Base-by-base conservation (phyloP, 495 filamentous ascomycete species). In the Cladorrhinum samala region DNA sequence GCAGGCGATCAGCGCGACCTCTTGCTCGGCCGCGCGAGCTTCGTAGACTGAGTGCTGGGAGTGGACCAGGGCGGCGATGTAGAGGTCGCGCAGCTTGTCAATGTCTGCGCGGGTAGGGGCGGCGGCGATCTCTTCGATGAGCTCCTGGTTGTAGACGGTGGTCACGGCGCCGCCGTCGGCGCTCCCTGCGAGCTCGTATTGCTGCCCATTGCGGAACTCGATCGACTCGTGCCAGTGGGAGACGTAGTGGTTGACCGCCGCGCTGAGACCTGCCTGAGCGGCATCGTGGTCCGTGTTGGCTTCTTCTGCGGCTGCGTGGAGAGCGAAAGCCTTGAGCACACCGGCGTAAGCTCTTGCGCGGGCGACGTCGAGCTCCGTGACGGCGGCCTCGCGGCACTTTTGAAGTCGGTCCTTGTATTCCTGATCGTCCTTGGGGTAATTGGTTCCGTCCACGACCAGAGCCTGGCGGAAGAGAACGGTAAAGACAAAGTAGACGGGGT, bases 171-270 rank as follows among this genome's bases (percentile, higher is more conserved):
- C 63, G 9, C 55, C 57, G 43, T 63, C 60, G 9, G 53, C 38
- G 1, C 17, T 43, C 37, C 49, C 27, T 5, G 27, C 11, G 5
- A 33, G 24, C 1, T 57, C 56, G 17, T 60, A 54, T 3, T n/a
- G 45, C 0, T 23, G 43, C 23, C 51, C 56, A 21, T 65, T 57
- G 1, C 5, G 18, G n/a, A 56, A 16, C 19, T 65, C 63, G 46
- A 66, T 59, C 46, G 60, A 60, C 27, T 61, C 57, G 36, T 66
- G 63, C 63, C 63, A 66, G 38, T 66, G 63, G 5, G 60, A 63
- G 25, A 66, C 63, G 42, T 59, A 66, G 45, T 63, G 60, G 17
- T 54, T 52, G 8, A 66, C 49, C 0, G 60, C 55, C n/a, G 59
- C 44, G 43, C 46, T 51, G 0, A 66, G 51, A 0, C 46, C 39